Conservation (phyloP, 2,329 filamentous ascomycete genomes). For the Myotisia sp. region DNA sequence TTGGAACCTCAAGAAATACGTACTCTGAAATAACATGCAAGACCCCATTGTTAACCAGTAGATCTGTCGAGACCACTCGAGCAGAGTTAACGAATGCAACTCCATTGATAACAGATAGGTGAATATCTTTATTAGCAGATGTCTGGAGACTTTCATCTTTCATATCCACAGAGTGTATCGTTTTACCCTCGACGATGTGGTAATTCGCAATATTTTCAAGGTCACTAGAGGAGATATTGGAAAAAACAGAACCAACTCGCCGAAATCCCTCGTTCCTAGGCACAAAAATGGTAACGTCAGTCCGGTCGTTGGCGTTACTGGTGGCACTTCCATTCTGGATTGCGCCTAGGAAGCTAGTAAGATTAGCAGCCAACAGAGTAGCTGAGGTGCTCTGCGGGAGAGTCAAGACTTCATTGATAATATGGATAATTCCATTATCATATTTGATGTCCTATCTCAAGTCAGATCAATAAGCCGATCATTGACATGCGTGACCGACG, state of each 20-base stretch:
- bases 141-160: conserved; percentile 25
- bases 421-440: conserved; percentile 41
- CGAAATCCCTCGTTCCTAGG: conserved; percentile 10
- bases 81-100: conserved; percentile 40
- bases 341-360: conserved; percentile 36
- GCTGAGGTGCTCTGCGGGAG: conserved; percentile 33
- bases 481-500: no score
- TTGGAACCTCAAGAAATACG: conserved; percentile 14
- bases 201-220: conserved; percentile 46
- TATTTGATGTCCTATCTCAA: conserved; percentile 37
- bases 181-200: conserved; percentile 45
- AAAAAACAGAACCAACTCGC: conserved; percentile 8
- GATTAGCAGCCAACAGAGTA: conserved; percentile 30
- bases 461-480: neutral
- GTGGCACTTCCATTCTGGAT: conserved; percentile 29
- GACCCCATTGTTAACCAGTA: conserved; percentile 43
- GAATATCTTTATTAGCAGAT: conserved; percentile 35
- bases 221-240: conserved; percentile 21
- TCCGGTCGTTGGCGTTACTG: conserved; percentile 24
- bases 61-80: conserved; percentile 35
- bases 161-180: conserved; percentile 39
- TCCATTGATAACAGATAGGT: conserved; percentile 30
- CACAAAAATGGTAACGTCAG: conserved; percentile 22
- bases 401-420: conserved; percentile 37
- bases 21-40: conserved; percentile 45